Conservation (phyloP, 495 filamentous ascomycete genomes). For the Penicillium crystallinum region DNA sequence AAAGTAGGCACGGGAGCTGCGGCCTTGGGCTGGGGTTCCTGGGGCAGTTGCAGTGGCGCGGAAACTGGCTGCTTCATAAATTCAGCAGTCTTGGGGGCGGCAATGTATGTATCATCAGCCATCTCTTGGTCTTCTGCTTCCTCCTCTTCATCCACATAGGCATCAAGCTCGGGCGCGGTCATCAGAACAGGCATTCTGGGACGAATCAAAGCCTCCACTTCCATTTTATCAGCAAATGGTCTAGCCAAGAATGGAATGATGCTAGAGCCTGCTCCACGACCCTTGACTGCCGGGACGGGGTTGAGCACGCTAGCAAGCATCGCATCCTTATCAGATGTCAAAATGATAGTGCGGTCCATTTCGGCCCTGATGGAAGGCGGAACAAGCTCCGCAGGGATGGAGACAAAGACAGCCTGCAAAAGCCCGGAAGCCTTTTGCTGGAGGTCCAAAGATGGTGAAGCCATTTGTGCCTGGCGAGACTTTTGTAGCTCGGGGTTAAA, state of each 20-base stretch:
- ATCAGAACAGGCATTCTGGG: conserved; percentile 58
- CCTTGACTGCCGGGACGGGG: conserved; percentile 55
- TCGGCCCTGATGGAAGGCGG: conserved; percentile 58
- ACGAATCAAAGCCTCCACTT: conserved; percentile 67
- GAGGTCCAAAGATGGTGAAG: conserved; percentile 24
- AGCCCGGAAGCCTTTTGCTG: conserved; percentile 50
- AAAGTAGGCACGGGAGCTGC: conserved; percentile 8
- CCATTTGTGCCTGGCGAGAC: conserved; percentile 12
- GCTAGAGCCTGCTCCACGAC: conserved; percentile 54
- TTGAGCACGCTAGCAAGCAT: conserved; percentile 78
- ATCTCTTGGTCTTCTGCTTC: conserved; percentile 44
- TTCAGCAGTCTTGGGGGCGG: conserved; percentile 14
- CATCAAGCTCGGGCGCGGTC: conserved; percentile 24
- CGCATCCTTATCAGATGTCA: conserved; percentile 57
- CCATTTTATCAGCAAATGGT: conserved; percentile 51
- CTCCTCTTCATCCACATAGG: conserved; percentile 26
- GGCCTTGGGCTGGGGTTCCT: conserved; percentile 10
- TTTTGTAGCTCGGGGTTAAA: conserved; percentile 37
- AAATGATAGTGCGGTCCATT: conserved; percentile 73
- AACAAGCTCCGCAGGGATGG: conserved; percentile 56
- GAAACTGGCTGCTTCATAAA: conserved; percentile 26
- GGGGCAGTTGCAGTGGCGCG: conserved; percentile 10
- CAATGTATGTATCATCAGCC: conserved; percentile 10
- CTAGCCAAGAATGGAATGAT: conserved; percentile 72
- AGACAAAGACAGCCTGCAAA: conserved; percentile 55